A percentile compares a stretch with the other conserved stretches of the same genome.
Evolutionary conservation across 2,329 filamentous ascomycete species (phyloP).

Genomic region (Fusarium torulosum): DNA sequence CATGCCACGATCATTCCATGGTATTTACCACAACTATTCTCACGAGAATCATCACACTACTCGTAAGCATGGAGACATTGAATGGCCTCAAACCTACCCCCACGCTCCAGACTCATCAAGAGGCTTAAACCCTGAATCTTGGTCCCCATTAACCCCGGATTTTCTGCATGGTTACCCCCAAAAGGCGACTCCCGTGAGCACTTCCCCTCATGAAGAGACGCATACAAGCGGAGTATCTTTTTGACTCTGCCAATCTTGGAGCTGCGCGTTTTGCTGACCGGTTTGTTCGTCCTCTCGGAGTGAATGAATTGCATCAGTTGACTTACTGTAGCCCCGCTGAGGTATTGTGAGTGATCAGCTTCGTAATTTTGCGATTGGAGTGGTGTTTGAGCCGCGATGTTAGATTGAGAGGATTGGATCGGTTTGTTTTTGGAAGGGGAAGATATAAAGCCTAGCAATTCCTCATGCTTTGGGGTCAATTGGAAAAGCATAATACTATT

Average conservation of each 20-base stretch:
- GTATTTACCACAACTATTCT: conserved; percentile 16
- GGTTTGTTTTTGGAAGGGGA: too few relatives aligned
- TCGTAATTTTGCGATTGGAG: conserved; percentile 6
- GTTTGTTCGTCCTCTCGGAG: conserved; percentile 26
- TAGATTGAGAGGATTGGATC: not conserved
- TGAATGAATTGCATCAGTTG: conserved; percentile 31
- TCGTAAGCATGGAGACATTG: not conserved
- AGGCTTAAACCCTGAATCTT: conserved; percentile 25
- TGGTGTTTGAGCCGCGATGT: conserved; percentile 7
- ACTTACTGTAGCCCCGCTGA: conserved; percentile 25
- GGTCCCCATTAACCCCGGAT: conserved; percentile 41
- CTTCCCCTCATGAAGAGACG: conserved; percentile 31
- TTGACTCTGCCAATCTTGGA: conserved; percentile 37
- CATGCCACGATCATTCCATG: conserved; percentile 10
- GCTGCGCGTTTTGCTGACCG: conserved; percentile 30
- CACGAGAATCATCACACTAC: conserved; percentile 2
- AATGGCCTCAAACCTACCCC: conserved; percentile 36
- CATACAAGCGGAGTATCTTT: conserved; percentile 35
- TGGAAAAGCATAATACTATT: not conserved
- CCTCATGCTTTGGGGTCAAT: not conserved
- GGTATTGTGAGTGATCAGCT: conserved; percentile 13
- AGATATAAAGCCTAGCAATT: conserved; percentile 11
- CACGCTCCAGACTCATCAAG: conserved; percentile 31
- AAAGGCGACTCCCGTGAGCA: conserved; percentile 34
- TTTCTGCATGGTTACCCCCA: conserved; percentile 34